Evolutionary conservation across 2,329 filamentous ascomycete genomes (phyloP).

Genomic region (Fusarium sp.): DNA sequence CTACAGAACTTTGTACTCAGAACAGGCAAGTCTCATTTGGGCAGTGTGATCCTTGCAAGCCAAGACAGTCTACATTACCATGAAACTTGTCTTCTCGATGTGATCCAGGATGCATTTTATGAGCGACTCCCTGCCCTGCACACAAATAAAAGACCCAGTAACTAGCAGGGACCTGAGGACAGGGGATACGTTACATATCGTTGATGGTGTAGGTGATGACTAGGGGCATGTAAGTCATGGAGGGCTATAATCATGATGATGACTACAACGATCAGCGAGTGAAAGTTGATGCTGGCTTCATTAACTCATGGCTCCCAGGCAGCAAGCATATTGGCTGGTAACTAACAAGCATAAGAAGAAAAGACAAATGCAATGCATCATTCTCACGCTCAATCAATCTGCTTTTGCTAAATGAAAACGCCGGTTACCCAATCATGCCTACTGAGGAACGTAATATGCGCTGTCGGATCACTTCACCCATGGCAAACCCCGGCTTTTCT

Average conservation of each 20-base stretch:
- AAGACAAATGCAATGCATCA: slow-evolving; percentile 18
- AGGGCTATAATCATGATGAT: too few species aligned
- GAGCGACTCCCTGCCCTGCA: background rate
- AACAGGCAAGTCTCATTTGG: background rate
- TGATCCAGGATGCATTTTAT: background rate
- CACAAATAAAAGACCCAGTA: background rate
- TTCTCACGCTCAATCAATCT: slow-evolving; percentile 26
- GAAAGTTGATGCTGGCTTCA: background rate
- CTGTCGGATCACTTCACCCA: slow-evolving; percentile 26
- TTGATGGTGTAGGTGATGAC: slow-evolving; percentile 6
- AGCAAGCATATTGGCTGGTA: background rate
- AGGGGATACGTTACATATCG: background rate
- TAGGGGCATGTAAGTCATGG: background rate
- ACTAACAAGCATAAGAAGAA: background rate
- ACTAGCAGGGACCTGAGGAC: background rate
- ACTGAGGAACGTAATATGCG: slow-evolving; percentile 4
- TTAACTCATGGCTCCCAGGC: background rate
- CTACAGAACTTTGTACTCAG: background rate
- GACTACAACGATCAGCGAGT: background rate
- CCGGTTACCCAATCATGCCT: slow-evolving; percentile 19
- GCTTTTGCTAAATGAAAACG: slow-evolving; percentile 15
- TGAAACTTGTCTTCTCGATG: too few species aligned
- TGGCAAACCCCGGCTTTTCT: slow-evolving; percentile 35
- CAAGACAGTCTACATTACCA: slow-evolving; percentile 1
- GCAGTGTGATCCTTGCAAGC: slow-evolving; percentile 5